Evolutionary conservation across 164 flowering plant genomes (phyloP), one percentile per base, ranked within the genome.

Genomic region (Cinnamomum chago): DNA sequence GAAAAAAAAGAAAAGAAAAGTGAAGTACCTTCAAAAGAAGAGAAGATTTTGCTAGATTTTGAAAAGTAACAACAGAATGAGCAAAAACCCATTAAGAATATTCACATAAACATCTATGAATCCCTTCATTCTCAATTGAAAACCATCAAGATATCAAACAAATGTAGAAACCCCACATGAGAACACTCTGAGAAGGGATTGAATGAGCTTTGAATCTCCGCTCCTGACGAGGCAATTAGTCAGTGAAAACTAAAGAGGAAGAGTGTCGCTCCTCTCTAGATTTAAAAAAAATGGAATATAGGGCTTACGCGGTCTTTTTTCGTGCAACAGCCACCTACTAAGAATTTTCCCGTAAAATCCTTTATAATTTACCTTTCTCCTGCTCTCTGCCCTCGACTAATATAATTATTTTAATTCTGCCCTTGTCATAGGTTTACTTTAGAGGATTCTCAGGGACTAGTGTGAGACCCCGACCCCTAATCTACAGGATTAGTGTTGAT

Each of bases 61-160:
- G 15, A 18, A 18, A 66, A 27, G 23, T 2, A 68, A 4, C 70
- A 35, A n/a, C 27, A 15, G 15, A n/a, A 51, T 64, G 0, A 65
- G 23, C 28, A 51, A 76, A 76, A 51, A 65, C 33, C 73, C 50
- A 14, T 70, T n/a, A n/a, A 62, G 3, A 68, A 62, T 20, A 69
- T 68, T 74, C 71, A 68, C 72, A 64, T 60, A 35, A 69, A 28
- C 25, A 22, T 18, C 27, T 1, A 13, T 2, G 4, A 55, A 14
- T 47, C 60, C 62, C 47, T 20, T 33, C 18, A 23, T 17, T 62
- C 14, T 24, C 65, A 50, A 35, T 18, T 13, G 50, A 17, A 67
- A 47, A 50, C 35, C 23, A 65, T 33, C 58, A 22, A 62, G 24
- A 62, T 24, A 18, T 24, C 47, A 14, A 10, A 10, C 0, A 68